phyloP scores from a whole-genome alignment of 768 basidiomycete species.

The Fistulinella prunicolor region DNA sequence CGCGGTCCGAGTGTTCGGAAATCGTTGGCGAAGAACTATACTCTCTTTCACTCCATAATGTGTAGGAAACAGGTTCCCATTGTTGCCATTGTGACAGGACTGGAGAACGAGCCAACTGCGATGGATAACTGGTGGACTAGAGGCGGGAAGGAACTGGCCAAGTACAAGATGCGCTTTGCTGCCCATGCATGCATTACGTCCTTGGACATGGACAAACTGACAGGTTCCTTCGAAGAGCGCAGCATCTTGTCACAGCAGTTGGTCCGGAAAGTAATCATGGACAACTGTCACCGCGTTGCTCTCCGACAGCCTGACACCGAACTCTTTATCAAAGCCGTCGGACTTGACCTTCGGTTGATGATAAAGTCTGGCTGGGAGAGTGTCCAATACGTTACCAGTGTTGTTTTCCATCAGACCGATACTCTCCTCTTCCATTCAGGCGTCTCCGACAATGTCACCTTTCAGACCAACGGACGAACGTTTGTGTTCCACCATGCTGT shows the following conservation, averaged over 20 bases:
- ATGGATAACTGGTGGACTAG: slow-evolving; percentile 40
- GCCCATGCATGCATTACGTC: slow-evolving; percentile 45
- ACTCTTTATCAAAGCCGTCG: slow-evolving; percentile 24
- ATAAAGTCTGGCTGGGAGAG: slow-evolving; percentile 26
- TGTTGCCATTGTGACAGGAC: slow-evolving; percentile 31
- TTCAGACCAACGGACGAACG: slow-evolving; percentile 22
- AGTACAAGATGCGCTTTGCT: slow-evolving; percentile 36
- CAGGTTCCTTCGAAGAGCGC: slow-evolving; percentile 17
- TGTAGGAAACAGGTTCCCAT: slow-evolving; percentile 32
- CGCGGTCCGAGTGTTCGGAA: slow-evolving; percentile 29
- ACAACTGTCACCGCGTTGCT: slow-evolving; percentile 15
- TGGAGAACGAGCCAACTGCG: slow-evolving; percentile 31
- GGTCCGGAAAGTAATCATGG: slow-evolving; percentile 20
- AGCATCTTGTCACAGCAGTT: slow-evolving; percentile 18
- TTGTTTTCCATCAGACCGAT: slow-evolving; percentile 21
- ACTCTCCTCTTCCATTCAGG: slow-evolving; percentile 7
- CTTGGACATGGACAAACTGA: slow-evolving; percentile 14
- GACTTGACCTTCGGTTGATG: slow-evolving; percentile 26
- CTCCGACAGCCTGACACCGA: slow-evolving; percentile 19
- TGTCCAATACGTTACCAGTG: slow-evolving; percentile 11
- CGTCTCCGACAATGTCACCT: slow-evolving; percentile 18
- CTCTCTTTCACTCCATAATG: slow-evolving; percentile 29
- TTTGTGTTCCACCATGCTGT: slow-evolving; percentile 22
- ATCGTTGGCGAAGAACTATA: slow-evolving; percentile 28
- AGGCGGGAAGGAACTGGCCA: slow-evolving; percentile 31